A percentile compares a stretch with the other conserved stretches of the same genome.
Evolutionary conservation across 1,284 basidiomycete species (phyloP).

Genomic region (Cutaneotrichosporon spelunceum): DNA sequence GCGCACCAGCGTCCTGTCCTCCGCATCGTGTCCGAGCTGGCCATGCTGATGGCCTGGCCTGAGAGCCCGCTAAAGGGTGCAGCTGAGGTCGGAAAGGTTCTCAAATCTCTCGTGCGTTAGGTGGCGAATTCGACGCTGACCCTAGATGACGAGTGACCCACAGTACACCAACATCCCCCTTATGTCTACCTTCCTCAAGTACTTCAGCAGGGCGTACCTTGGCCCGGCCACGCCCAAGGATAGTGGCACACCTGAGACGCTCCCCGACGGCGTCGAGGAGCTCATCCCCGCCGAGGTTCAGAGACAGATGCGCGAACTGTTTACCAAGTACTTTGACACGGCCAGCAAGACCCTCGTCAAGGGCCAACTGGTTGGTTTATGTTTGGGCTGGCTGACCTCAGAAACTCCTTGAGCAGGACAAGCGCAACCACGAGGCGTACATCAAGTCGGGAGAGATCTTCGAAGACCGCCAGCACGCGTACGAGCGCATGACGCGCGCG

Average conservation of each 20-base stretch:
- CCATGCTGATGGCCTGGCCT: conserved; percentile 66
- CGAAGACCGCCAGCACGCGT: conserved; percentile 95
- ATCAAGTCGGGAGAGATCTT: conserved; percentile 98
- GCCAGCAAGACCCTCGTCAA: conserved; percentile 86
- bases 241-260: conserved; percentile 19
- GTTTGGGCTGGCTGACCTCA: conserved; percentile 46
- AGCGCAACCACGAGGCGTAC: conserved; percentile 95
- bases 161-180: conserved; percentile 80
- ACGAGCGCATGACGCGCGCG: conserved; percentile 94
- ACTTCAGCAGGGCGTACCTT: conserved; percentile 74
- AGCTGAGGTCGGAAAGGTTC: conserved; percentile 71
- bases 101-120: conserved; percentile 61
- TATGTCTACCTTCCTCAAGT: conserved; percentile 77
- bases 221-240: conserved; percentile 57
- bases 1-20: conserved; percentile 78
- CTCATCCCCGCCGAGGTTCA: conserved; percentile 78
- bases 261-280: conserved; percentile 60
- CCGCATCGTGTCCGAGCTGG: conserved; percentile 83
- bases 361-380: conserved; percentile 72
- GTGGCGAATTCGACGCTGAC: conserved; percentile 11
- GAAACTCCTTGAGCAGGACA: conserved; percentile 94
- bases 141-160: conserved; percentile 78
- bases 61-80: conserved; percentile 62
- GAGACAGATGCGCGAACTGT: conserved; percentile 86
- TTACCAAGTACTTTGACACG: conserved; percentile 86